A percentile compares a stretch with the other conserved stretches of the same genome.
Conservation (phyloP, 1,284 basidiomycete species). For the Mrakiaceae sp. region DNA sequence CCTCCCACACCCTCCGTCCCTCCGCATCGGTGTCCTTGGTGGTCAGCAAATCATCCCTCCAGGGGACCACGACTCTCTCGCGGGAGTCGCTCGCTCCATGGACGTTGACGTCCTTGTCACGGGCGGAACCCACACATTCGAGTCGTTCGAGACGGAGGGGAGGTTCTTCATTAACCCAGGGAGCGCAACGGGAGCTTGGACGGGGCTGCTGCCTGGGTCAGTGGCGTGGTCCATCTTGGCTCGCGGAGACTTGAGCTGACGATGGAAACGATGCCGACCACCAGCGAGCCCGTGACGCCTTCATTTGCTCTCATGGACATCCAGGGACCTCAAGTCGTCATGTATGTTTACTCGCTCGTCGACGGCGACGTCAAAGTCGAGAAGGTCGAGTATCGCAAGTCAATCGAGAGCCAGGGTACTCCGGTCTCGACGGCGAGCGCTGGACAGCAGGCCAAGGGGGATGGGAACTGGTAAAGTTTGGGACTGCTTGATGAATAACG, state of each 20-base stretch:
- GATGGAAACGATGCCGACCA: no score
- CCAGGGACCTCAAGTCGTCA: conserved; percentile 86
- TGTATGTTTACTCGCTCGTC: conserved; percentile 88
- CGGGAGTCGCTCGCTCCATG: conserved; percentile 82
- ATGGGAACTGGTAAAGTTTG: no score
- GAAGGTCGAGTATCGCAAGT: conserved; percentile 37
- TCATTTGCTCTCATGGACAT: conserved; percentile 92
- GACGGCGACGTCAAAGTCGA: conserved; percentile 62
- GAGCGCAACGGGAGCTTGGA: conserved; percentile 10
- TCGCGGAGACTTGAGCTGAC: no score
- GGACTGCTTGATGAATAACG: no score
- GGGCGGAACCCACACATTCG: conserved; percentile 93
- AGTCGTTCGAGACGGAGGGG: conserved; percentile 81
- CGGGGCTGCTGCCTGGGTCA: conserved; percentile 1
- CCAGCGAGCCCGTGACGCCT: conserved; percentile 49
- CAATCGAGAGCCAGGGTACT: conserved; percentile 7
- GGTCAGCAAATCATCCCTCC: conserved; percentile 90
- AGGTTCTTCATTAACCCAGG: conserved; percentile 96
- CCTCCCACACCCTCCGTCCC: conserved; percentile 64
- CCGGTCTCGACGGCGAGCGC: no score
- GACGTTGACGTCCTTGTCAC: conserved; percentile 92
- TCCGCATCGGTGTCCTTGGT: conserved; percentile 85
- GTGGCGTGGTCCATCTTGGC: no score
- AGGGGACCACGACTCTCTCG: conserved; percentile 80
- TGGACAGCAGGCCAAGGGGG: no score